phyloP scores from a whole-genome alignment of 352 stramenopile genomes.

The Phytophthora multivora region DNA sequence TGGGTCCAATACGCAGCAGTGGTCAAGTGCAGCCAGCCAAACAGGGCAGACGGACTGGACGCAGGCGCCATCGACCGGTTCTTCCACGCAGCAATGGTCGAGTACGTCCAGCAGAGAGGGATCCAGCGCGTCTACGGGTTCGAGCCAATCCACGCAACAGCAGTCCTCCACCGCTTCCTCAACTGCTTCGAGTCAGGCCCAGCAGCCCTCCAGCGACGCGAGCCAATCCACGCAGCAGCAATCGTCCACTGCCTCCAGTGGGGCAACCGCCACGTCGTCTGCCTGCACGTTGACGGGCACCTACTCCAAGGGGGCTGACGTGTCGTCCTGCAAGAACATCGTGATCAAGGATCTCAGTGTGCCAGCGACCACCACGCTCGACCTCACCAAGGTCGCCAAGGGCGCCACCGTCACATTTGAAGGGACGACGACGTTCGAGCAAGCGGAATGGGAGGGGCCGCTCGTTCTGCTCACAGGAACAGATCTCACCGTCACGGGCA shows the following conservation, averaged over 20 bases:
- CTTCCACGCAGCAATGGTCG: conserved; percentile 1
- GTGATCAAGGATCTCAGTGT: conserved; percentile 40
- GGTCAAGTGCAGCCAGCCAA: conserved; percentile 10
- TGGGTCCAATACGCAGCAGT: conserved; percentile 14
- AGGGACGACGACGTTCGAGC: conserved; percentile 44
- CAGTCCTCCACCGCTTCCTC: conserved; percentile 8
- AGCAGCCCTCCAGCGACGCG: conserved; percentile 9
- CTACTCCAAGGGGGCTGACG: conserved; percentile 32
- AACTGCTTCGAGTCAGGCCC: conserved; percentile 20
- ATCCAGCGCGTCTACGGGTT: background rate
- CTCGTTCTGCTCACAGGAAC: conserved; percentile 35
- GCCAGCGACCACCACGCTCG: conserved; percentile 36
- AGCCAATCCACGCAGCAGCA: conserved; percentile 25
- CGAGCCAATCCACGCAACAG: conserved; percentile 13
- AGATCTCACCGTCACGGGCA: conserved; percentile 29
- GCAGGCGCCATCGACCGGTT: conserved; percentile 2
- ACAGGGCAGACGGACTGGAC: conserved; percentile 13
- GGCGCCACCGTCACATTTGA: conserved; percentile 41
- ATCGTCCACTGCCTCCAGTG: conserved; percentile 25
- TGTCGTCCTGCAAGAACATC: conserved; percentile 39
- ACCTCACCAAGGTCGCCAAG: conserved; percentile 35
- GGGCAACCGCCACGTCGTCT: conserved; percentile 8
- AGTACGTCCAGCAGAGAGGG: conserved; percentile 1
- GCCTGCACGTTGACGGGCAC: conserved; percentile 28
- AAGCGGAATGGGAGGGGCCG: conserved; percentile 38